Evolutionary conservation across 2,329 filamentous ascomycete genomes (phyloP).

Genomic region (Lecanicillium sp.): DNA sequence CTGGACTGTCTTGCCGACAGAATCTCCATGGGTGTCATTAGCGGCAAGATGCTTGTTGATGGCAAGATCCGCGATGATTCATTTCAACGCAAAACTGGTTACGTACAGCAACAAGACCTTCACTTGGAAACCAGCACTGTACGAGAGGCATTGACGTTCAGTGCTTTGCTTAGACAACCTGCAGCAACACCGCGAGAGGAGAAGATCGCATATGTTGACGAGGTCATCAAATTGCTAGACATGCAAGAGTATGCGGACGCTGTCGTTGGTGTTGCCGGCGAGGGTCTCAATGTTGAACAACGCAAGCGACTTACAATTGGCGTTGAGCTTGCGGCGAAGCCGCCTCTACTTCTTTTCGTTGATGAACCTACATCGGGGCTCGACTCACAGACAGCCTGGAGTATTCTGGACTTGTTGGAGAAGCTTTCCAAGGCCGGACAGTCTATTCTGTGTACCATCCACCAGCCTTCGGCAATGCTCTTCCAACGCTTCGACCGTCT

Average conservation of each 20-base stretch:
- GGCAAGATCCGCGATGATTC: constrained; percentile 63
- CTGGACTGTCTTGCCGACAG: constrained; percentile 80
- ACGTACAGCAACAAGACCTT: constrained; percentile 88
- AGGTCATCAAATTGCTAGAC: constrained; percentile 83
- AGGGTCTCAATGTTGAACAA: constrained; percentile 70
- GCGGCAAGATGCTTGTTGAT: constrained; percentile 69
- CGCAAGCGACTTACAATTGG: constrained; percentile 80
- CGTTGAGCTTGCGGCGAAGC: constrained; percentile 92
- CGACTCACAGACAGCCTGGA: constrained; percentile 89
- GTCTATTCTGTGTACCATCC: constrained; percentile 93
- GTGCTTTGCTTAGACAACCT: constrained; percentile 77
- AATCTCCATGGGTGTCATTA: constrained; percentile 81
- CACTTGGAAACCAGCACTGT: constrained; percentile 81
- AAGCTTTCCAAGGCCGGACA: constrained; percentile 85
- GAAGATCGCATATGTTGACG: constrained; percentile 80
- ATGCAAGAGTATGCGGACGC: constrained; percentile 90
- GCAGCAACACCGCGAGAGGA: constrained; percentile 63
- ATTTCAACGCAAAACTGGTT: constrained; percentile 88
- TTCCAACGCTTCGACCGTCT: constrained; percentile 87
- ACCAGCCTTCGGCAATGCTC: constrained; percentile 92
- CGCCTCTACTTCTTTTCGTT: constrained; percentile 80
- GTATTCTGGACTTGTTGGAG: constrained; percentile 79
- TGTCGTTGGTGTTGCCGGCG: constrained; percentile 81
- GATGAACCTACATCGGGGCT: constrained; percentile 94
- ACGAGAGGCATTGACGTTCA: constrained; percentile 81